These are phyloP conservation scores for Yamadazyma ubonensis DNA, from an alignment of 805 yeast species.

Conservation along the genomic window DNA sequence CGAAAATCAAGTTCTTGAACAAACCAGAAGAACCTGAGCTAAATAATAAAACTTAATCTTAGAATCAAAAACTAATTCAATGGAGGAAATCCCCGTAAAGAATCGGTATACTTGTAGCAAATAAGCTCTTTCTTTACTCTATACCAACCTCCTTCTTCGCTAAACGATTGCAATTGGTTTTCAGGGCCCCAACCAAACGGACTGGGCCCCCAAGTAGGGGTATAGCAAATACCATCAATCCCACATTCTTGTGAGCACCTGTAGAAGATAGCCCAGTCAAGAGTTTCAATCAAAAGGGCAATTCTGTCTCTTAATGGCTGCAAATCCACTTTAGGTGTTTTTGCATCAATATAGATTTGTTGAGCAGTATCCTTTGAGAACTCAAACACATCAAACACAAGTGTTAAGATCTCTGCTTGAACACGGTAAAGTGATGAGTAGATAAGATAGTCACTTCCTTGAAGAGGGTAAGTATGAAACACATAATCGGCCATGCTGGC, in stretches of 20 bases:
- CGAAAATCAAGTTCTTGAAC: no score
- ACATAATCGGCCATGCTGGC: constrained; percentile 48
- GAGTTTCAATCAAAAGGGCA: constrained; percentile 15
- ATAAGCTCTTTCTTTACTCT: constrained; percentile 16
- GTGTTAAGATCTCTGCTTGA: constrained; percentile 33
- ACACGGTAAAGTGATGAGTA: constrained; percentile 48
- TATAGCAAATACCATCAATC: constrained; percentile 50
- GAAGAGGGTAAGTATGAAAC: constrained; percentile 39
- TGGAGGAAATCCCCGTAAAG: constrained; percentile 1
- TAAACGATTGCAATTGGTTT: constrained; percentile 9
- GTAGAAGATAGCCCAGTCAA: constrained; percentile 43
- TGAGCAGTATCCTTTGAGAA: constrained; percentile 26
- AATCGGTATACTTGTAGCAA: constrained; percentile 16
- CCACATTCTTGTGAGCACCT: constrained; percentile 43
- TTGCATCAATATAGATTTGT: constrained; percentile 15
- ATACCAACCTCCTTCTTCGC: constrained; percentile 15
- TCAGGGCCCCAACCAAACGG: constrained; percentile 45
- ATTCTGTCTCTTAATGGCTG: constrained; percentile 8
- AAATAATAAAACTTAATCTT: no score
- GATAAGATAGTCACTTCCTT: constrained; percentile 45
- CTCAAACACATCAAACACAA: constrained; percentile 35
- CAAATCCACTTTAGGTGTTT: not conserved
- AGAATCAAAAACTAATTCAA: no score
- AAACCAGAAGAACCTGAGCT: no score
- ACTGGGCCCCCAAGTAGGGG: constrained; percentile 64